Percentiles rank a stretch among this genome's conserved stretches.
phyloP scores from a whole-genome alignment of 345 rosid genomes.

The Punica granatum region DNA sequence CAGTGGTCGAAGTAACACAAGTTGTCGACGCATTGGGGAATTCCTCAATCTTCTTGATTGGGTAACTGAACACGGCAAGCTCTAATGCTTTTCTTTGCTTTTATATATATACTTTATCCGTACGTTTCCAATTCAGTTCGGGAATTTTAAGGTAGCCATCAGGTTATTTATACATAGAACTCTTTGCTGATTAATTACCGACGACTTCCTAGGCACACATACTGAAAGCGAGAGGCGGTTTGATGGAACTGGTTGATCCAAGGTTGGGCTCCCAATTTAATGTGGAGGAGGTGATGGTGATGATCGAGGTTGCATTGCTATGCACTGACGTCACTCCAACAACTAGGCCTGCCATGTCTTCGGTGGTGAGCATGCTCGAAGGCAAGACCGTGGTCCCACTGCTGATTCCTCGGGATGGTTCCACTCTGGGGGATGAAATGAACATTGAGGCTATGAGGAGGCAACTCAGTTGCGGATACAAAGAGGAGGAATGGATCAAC shows the following conservation, averaged over 20 bases:
- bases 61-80: too few species aligned
- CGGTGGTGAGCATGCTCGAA: constrained; percentile 1
- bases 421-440: not conserved
- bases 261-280: constrained; percentile 1
- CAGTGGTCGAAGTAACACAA: too few species aligned
- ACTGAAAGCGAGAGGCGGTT: not conserved
- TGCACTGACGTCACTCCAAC: constrained; percentile 10
- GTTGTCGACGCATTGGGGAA: too few species aligned
- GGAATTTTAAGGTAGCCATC: too few species aligned
- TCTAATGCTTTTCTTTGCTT: too few species aligned
- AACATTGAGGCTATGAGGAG: constrained; percentile 1
- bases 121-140: too few species aligned
- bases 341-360: not conserved
- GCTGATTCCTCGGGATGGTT: not conserved
- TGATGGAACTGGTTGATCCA: constrained; percentile 9
- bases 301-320: constrained; percentile 8
- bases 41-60: too few species aligned
- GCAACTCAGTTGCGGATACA: too few species aligned
- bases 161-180: too few species aligned
- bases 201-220: constrained; percentile 8
- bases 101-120: too few species aligned
- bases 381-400: constrained; percentile 1
- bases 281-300: constrained; percentile 1
- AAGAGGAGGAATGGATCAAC: too few species aligned
- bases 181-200: too few species aligned